phyloP scores from a whole-genome alignment of 129 eudicot genomes.

The Dittrichia graveolens region DNA sequence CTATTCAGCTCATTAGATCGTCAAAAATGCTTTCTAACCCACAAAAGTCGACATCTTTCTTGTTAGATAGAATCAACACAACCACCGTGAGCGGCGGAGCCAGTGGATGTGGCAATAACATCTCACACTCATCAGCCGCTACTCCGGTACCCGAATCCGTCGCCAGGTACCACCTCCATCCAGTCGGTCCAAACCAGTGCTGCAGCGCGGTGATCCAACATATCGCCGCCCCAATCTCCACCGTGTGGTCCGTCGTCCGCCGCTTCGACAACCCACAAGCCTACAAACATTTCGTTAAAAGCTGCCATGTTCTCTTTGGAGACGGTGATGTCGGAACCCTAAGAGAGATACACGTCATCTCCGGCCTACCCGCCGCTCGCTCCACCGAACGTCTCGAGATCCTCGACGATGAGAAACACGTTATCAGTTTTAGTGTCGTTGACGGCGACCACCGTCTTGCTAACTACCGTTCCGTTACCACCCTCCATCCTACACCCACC shows the following conservation, averaged over 20 bases:
- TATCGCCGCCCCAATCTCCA: slow-evolving; percentile 65
- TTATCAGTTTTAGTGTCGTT: slow-evolving; percentile 80
- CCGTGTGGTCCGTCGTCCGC: slow-evolving; percentile 84
- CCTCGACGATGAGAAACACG: slow-evolving; percentile 77
- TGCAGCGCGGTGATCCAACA: slow-evolving; percentile 76
- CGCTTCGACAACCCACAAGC: slow-evolving; percentile 95
- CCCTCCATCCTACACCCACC: slow-evolving; percentile 51
- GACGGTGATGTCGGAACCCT: slow-evolving; percentile 76
- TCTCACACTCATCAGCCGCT: slow-evolving; percentile 24
- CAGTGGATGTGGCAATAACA: slow-evolving; percentile 20
- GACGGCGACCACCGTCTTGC: slow-evolving; percentile 87
- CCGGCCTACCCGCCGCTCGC: slow-evolving; percentile 82
- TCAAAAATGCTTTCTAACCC: slow-evolving; percentile 52
- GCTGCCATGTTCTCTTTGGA: slow-evolving; percentile 70
- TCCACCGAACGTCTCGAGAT: slow-evolving; percentile 78
- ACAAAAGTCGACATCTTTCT: slow-evolving; percentile 54
- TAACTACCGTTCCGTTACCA: slow-evolving; percentile 76
- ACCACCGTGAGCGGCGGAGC: slow-evolving; percentile 28
- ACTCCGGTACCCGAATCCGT: slow-evolving; percentile 59
- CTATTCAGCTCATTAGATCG: slow-evolving; percentile 1
- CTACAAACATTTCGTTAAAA: slow-evolving; percentile 83
- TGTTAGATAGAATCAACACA: slow-evolving; percentile 50
- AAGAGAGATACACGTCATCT: slow-evolving; percentile 72
- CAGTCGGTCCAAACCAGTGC: slow-evolving; percentile 69
- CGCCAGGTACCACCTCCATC: slow-evolving; percentile 59